Base-by-base conservation (phyloP, 768 basidiomycete genomes). In the Termitomyces titanicus region DNA sequence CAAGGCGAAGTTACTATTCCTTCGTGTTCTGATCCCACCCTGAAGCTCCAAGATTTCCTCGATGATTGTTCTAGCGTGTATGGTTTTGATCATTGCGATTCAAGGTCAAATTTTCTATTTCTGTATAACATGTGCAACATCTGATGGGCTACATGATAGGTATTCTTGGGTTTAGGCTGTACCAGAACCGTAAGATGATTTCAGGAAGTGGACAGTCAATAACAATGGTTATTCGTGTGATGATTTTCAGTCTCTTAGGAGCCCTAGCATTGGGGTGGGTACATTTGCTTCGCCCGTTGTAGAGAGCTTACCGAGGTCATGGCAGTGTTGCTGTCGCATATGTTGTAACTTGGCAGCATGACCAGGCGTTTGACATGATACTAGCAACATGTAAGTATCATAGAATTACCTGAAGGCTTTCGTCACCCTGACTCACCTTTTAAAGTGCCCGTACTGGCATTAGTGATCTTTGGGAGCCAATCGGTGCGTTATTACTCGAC, bases 171-270 rank as follows among this genome's bases (percentile, higher is more conserved):
- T 54, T 56, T 48, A 63, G 65, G 15, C 59, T 72, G 22, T 58
- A 66, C 49, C 60, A 53, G 22, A 70, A 68, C 46, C 60, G 67
- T 9, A 22, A 27, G 10, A 29, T 37, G 25, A 45, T 57, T 37
- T 40, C 34, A 56, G 48, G 57, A 55, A 27, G 56, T 48, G 50
- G 62, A 33, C 55, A 57, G 20, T 51, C 59, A 24, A 49, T 62
- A 24, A 61, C 68, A 9, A 70, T 70, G 63, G 64, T 63, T 0
- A 52, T 64, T 10, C 68, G 71, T 5, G 62, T 70, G 8, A 62
- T 70, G 60, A 34, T 68, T 20, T 72, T 72, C 58, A 66, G 66
- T 34, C 51, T 65, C 15, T 48, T 72, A 3, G 67, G 66, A 1
- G 59, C 65, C 15, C 47, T 70, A 1, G 62, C 63, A 6, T 51